Base-by-base conservation (phyloP, 768 basidiomycete species). In the Strobilomyces confusus region DNA sequence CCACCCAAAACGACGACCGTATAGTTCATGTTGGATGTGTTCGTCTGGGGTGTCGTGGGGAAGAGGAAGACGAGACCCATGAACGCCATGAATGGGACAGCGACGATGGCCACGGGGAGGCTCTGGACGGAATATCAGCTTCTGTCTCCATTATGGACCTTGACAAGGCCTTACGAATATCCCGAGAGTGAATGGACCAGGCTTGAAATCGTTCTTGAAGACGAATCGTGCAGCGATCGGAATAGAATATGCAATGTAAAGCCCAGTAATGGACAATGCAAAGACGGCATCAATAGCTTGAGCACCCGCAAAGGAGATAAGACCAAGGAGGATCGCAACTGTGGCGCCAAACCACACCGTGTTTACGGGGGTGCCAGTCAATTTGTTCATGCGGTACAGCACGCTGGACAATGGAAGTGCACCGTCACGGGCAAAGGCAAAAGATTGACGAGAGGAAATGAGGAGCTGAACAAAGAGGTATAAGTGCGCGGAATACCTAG, bases 21-120 rank as follows among this genome's bases (percentile, higher is more conserved):
- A 59, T 90, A 90, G 68, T 89, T 89, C 87, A 91, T 88, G 45
- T 70, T 67, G 7, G 73, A 59, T 2, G 72, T 69, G 25, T 62
- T 66, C 1, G 84, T 73, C 12, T 69, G 62, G 4, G 80, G 79
- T 29, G 73, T 76, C 11, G 77, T 65, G 8, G 84, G 88, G 75
- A 87, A 89, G 55, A 83, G 69, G 65, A 86, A 81, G 2, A 86
- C 77, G 42, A 84, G 57, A 44, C 72, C 65, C 76, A 85, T 81
- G 64, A 89, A 81, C 6, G 63, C 22, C 89, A 90, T 89, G 71
- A 80, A 89, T 0, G 69, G 53, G 3, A 87, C 77, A 4, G 87
- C 74, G 9, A 79, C 73, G 15, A 76, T 48, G 0, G 79, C 80
- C 20, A 85, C 68, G 0, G 83, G 80, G 17, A 72, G 61, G 56